A percentile compares a stretch with the other conserved stretches of the same genome.
phyloP scores from a whole-genome alignment of 805 yeast genomes.

The Wickerhamomyces sydowiorum region DNA sequence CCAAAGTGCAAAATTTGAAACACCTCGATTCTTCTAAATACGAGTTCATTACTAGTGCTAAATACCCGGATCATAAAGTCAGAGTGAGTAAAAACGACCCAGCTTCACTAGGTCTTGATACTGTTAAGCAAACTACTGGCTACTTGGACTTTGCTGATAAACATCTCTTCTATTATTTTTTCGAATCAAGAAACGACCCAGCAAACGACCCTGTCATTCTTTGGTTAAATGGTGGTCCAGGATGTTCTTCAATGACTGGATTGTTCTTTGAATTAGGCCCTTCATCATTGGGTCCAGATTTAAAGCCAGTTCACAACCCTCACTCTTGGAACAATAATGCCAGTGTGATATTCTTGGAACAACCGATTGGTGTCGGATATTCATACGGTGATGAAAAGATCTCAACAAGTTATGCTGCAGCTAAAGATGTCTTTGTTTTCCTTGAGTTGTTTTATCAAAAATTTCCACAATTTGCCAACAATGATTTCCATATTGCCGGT shows the following conservation, averaged over 20 bases:
- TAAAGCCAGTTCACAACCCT: slow-evolving; percentile 73
- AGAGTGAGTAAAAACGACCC: slow-evolving; percentile 22
- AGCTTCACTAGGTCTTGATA: slow-evolving; percentile 62
- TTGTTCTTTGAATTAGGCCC: slow-evolving; percentile 91
- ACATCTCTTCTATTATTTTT: slow-evolving; percentile 85
- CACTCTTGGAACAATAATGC: slow-evolving; percentile 91
- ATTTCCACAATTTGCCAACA: slow-evolving; percentile 63
- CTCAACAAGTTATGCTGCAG: slow-evolving; percentile 73
- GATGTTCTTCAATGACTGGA: slow-evolving; percentile 90
- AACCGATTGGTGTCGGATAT: slow-evolving; percentile 91
- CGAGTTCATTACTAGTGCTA: background rate
- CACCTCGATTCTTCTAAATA: background rate
- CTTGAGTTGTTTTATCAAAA: slow-evolving; percentile 76
- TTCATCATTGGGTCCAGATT: slow-evolving; percentile 56
- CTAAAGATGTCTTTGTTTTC: slow-evolving; percentile 80
- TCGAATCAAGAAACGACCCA: slow-evolving; percentile 89
- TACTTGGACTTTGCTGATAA: slow-evolving; percentile 72
- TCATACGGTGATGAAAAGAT: slow-evolving; percentile 68
- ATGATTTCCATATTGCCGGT: slow-evolving; percentile 73
- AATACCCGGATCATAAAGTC: background rate
- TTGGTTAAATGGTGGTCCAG: slow-evolving; percentile 96
- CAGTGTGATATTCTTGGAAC: slow-evolving; percentile 85
- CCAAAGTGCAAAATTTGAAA: background rate
- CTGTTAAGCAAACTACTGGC: slow-evolving; percentile 76
- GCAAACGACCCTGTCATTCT: slow-evolving; percentile 75